Base-by-base conservation (phyloP, 1,284 basidiomycete genomes). In the Anthracocystis setariae region DNA sequence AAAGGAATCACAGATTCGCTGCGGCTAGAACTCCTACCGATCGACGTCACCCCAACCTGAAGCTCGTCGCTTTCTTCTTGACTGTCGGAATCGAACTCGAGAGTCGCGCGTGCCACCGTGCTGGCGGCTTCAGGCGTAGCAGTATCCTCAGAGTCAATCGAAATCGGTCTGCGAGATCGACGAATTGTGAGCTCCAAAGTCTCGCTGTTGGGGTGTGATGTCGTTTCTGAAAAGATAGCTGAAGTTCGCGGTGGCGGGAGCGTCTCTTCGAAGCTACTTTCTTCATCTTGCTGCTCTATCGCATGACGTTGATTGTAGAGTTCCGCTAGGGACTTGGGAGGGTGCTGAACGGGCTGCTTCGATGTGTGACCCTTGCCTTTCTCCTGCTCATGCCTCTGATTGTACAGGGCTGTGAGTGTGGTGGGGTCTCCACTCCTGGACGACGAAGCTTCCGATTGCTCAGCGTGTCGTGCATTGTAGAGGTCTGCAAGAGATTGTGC, bases 401-500 rank as follows among this genome's bases (percentile, higher is more conserved):
- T 56, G 49, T 57, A 52, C n/a, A 52, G 45, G 18, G 46, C 46
- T 20, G 20, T 38, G 9, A 57, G 45, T 3, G 53, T 51, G 17
- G 50, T 29, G 15, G 44, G 51, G 37, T 52, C 21, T 9, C 12
- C 12, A 18, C 18, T 42, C 12, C 4, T 37, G 7, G 55, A 37
- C 3, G 55, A 46, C 37, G 44, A 24, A 5, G 10, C 23, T 29
- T 24, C 15, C 13, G 52, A 37, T 38, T 71, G 62, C 21, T 57
- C 38, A 0, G 53, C 58, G 25, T 61, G 54, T 4, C 62, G 48
- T 3, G 57, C 27, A 33, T 64, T 64, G 57, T 70, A 64, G 5
- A 70, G 42, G 20, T 70, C 67, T 4, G 53, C 61, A 3, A 70
- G 53, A 10, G 60, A 46, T 23, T 38, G 51, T 3, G 37, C 50